Evolutionary conservation across 495 filamentous ascomycete species (phyloP).

Genomic region (Annulohypoxylon moriforme): DNA sequence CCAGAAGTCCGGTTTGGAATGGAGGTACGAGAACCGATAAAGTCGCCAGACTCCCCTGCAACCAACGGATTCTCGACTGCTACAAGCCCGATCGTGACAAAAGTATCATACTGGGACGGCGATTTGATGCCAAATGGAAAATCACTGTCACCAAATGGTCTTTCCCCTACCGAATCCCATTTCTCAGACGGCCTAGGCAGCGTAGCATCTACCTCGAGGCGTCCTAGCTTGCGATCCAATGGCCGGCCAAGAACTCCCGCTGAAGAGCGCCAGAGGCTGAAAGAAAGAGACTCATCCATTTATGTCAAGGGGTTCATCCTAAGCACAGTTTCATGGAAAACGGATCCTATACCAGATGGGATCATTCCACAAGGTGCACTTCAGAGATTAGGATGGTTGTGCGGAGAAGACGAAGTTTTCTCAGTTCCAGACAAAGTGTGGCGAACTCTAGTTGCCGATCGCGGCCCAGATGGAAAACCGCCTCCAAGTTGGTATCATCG

Average conservation of each 20-base stretch:
- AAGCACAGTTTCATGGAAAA: neutral
- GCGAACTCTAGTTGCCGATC: neutral
- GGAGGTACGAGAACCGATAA: neutral
- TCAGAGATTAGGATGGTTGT: neutral
- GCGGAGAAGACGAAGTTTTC: neutral
- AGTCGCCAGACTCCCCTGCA: neutral
- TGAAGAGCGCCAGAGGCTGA: neutral
- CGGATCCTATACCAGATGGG: neutral
- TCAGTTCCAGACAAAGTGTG: neutral
- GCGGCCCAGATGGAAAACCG: neutral
- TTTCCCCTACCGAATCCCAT: neutral
- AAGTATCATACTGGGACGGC: too few relatives aligned
- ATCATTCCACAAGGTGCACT: neutral
- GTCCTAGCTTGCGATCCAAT: neutral
- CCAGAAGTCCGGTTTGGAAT: neutral
- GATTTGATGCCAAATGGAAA: neutral
- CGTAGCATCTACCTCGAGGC: neutral
- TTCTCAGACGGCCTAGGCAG: neutral
- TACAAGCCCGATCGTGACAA: neutral
- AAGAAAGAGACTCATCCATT: neutral
- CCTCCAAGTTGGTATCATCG: neutral
- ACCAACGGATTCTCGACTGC: neutral
- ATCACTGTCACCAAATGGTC: neutral
- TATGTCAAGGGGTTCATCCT: neutral
- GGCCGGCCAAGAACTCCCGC: neutral